Percentiles rank a stretch among this genome's conserved stretches.
Conservation (phyloP, 139 green algal genomes). For the Choricystis sp. region DNA sequence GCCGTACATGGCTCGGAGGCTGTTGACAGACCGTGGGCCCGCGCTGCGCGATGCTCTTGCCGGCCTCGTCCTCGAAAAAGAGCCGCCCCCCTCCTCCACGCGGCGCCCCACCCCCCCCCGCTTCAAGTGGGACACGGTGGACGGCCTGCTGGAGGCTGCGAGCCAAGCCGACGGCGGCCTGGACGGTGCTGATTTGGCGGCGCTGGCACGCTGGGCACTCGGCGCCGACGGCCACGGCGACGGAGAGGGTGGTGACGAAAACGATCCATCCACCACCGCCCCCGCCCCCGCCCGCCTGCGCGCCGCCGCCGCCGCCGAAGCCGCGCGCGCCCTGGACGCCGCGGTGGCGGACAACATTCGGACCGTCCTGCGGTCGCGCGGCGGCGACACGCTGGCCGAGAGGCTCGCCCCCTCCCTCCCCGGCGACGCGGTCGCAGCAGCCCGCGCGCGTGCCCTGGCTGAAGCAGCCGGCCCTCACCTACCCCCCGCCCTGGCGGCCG, state of each 20-base stretch:
- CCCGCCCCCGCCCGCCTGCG: conserved; percentile 26
- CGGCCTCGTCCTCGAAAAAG: conserved; percentile 58
- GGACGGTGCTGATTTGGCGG: too few species aligned
- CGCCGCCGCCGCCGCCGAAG: conserved; percentile 39
- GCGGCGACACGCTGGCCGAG: conserved; percentile 19
- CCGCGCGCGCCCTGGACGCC: conserved; percentile 52
- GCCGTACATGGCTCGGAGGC: conserved; percentile 85
- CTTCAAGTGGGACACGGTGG: conserved; percentile 52
- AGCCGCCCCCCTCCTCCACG: conserved; percentile 7
- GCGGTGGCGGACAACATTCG: neutral
- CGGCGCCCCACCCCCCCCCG: neutral
- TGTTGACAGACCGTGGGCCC: conserved; percentile 82
- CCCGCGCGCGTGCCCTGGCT: conserved; percentile 29
- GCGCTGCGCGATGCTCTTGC: conserved; percentile 58
- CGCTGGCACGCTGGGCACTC: conserved; percentile 73
- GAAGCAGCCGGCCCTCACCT: neutral
- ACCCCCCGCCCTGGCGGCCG: conserved; percentile 23
- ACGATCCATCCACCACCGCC: too few species aligned
- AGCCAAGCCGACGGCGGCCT: conserved; percentile 31
- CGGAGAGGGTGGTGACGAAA: too few species aligned
- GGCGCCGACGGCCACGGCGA: conserved; percentile 55
- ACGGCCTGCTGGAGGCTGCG: conserved; percentile 71
- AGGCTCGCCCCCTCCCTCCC: conserved; percentile 35
- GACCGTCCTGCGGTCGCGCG: conserved; percentile 9
- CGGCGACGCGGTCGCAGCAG: conserved; percentile 21